These are phyloP conservation scores for Physcomitrellopsis africana DNA, from an alignment of 225 moss, liverwort and hornwort genomes.

Conservation along the genomic window DNA sequence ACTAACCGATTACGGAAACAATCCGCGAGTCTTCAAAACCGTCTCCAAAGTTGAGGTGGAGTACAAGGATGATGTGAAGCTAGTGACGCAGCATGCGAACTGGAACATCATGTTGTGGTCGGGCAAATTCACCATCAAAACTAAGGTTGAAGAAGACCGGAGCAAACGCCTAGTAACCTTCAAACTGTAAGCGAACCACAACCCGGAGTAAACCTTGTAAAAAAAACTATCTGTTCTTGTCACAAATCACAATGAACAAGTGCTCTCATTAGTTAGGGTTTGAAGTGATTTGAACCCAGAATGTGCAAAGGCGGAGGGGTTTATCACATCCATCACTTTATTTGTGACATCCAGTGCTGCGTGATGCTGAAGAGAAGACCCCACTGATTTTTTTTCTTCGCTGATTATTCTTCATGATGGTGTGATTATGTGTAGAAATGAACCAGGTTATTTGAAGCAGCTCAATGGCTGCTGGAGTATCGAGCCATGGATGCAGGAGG, in stretches of 20 bases:
- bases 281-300: too few species aligned
- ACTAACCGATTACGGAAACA: constrained; percentile 74
- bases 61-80: constrained; percentile 57
- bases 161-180: constrained; percentile 64
- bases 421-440: constrained; percentile 44
- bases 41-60: constrained; percentile 82
- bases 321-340: too few species aligned
- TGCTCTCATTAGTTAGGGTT: too few species aligned
- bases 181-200: constrained; percentile 56
- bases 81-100: constrained; percentile 76
- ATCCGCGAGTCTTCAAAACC: constrained; percentile 70
- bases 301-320: too few species aligned
- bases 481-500: constrained; percentile 66
- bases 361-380: too few species aligned
- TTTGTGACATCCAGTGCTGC: too few species aligned
- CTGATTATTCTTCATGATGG: neutral
- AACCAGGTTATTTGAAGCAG: constrained; percentile 80
- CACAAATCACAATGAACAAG: too few species aligned
- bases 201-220: neutral
- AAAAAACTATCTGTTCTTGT: too few species aligned
- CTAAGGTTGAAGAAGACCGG: constrained; percentile 73
- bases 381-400: neutral
- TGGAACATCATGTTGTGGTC: constrained; percentile 90
- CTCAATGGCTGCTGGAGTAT: constrained; percentile 84
- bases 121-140: constrained; percentile 69